Percentiles rank a stretch among this genome's conserved stretches.
These are phyloP conservation scores for Tolypocladium ophioglossoides DNA, from an alignment of 2,329 filamentous ascomycete species.

Conservation along the genomic window DNA sequence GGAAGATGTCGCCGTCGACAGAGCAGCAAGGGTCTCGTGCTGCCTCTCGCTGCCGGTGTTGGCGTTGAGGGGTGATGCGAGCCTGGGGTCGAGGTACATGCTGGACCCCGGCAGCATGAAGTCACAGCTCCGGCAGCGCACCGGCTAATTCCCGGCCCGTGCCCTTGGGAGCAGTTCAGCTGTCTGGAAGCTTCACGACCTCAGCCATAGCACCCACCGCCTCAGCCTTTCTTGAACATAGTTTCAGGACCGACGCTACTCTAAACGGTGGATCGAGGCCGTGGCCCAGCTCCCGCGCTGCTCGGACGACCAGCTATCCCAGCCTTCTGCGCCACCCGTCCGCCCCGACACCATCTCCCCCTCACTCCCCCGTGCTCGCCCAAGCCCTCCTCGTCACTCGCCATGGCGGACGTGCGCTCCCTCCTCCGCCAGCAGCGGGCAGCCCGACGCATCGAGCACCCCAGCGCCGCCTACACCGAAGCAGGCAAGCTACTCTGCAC, in stretches of 20 bases:
- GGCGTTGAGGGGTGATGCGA: background rate
- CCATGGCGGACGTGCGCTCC: conserved; percentile 70
- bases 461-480: conserved; percentile 57
- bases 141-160: background rate
- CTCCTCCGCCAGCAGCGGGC: conserved; percentile 70
- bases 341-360: background rate
- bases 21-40: background rate
- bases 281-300: background rate
- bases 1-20: background rate
- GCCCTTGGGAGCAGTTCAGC: background rate
- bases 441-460: conserved; percentile 61
- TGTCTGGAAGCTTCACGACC: background rate
- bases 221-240: background rate
- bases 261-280: background rate
- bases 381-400: background rate
- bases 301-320: background rate
- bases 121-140: background rate
- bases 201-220: conserved; percentile 1
- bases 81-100: background rate
- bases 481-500: conserved; percentile 58
- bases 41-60: background rate
- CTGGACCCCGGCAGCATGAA: background rate
- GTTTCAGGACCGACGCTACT: background rate
- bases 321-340: background rate
- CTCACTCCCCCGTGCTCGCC: background rate